Percentiles rank a stretch among this genome's conserved stretches.
Evolutionary conservation across 2,329 filamentous ascomycete species (phyloP).

Genomic region (Aspergillus clavatus): DNA sequence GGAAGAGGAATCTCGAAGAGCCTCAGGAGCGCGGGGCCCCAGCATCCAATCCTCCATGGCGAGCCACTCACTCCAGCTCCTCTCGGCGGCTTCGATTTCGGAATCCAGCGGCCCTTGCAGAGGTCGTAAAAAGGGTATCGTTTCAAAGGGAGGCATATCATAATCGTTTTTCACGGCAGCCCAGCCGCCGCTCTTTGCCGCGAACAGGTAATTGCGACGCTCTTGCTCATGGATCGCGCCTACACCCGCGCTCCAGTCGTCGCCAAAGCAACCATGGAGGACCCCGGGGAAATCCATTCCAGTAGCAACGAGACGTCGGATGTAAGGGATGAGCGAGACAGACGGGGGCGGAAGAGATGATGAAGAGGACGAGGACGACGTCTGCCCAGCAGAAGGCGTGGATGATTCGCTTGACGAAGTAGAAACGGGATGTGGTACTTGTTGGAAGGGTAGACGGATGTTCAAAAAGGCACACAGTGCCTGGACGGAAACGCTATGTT

Average conservation of each 20-base stretch:
- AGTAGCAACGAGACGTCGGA: constrained; percentile 83
- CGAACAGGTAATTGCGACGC: constrained; percentile 89
- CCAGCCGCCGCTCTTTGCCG: constrained; percentile 90
- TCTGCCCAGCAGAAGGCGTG: constrained; percentile 42
- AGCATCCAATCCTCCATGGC: constrained; percentile 99
- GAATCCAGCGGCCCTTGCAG: constrained; percentile 69
- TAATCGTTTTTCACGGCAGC: constrained; percentile 83
- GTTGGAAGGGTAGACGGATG: constrained; percentile 84
- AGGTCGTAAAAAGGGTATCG: constrained; percentile 79
- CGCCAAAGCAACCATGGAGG: constrained; percentile 95
- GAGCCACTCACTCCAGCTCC: constrained; percentile 88
- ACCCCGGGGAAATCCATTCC: constrained; percentile 83
- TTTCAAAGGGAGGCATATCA: constrained; percentile 78
- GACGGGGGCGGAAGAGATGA: constrained; percentile 34
- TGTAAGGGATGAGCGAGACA: constrained; percentile 78
- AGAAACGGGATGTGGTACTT: constrained; percentile 46
- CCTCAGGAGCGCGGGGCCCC: constrained; percentile 67
- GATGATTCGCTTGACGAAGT: constrained; percentile 34
- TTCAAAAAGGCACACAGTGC: constrained; percentile 87
- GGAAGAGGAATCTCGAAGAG: constrained; percentile 35
- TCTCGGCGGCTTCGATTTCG: constrained; percentile 79
- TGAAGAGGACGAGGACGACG: constrained; percentile 31
- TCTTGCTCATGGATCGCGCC: constrained; percentile 83
- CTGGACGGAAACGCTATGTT: constrained; percentile 77
- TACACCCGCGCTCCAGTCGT: constrained; percentile 78